Percentiles rank a stretch among this genome's conserved stretches.
These are phyloP conservation scores for Poa pratensis DNA, from an alignment of 176 grass and related monocot genomes.

Conservation along the genomic window DNA sequence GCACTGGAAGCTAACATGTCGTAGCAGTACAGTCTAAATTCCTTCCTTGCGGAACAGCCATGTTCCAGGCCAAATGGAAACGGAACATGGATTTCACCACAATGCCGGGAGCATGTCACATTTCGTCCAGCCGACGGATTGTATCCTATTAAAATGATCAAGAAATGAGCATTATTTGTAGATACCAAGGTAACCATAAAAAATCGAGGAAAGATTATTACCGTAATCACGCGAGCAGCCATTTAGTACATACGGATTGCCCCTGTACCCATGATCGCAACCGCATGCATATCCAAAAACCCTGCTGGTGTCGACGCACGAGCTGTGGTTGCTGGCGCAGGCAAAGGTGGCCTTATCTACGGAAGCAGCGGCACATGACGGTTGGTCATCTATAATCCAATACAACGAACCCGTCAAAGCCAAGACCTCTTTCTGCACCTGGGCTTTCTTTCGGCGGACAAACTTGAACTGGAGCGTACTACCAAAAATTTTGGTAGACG, in stretches of 20 bases:
- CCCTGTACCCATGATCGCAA: not conserved
- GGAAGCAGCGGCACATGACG: not conserved
- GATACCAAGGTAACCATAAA: no score
- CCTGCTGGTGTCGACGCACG: rapidly evolving
- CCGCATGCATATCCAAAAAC: not conserved
- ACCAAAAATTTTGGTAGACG: not conserved
- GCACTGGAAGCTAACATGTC: not conserved
- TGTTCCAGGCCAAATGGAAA: not conserved
- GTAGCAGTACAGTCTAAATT: not conserved
- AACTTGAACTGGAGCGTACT: not conserved
- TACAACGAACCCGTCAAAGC: not conserved
- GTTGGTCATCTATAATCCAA: not conserved
- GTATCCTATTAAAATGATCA: not conserved
- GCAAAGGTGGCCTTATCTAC: not conserved
- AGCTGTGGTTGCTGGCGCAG: not conserved
- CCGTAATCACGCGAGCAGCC: not conserved
- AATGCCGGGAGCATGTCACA: not conserved
- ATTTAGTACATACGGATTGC: not conserved
- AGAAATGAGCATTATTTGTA: not conserved
- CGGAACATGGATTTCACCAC: not conserved
- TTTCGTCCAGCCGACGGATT: not conserved
- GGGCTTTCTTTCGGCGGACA: not conserved
- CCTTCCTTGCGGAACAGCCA: not conserved
- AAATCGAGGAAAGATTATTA: not conserved
- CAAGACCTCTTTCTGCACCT: not conserved